Conservation (phyloP, 768 basidiomycete genomes). For the Sarcomyxa edulis region DNA sequence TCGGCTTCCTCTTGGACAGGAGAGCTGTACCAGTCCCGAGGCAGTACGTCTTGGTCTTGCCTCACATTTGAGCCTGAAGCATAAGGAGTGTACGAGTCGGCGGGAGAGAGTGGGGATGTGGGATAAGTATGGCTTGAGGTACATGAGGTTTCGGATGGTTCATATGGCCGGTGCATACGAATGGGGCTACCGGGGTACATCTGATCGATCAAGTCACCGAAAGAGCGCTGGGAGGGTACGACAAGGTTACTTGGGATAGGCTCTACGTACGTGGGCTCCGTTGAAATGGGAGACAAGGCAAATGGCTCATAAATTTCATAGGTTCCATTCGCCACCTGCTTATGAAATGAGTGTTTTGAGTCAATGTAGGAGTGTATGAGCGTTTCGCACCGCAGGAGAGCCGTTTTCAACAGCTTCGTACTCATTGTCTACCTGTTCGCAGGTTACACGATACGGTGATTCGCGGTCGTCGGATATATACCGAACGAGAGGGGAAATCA, state of each 20-base stretch:
- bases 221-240: conserved; percentile 7
- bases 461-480: too few species aligned
- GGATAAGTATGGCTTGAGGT: not conserved
- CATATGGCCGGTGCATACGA: conserved; percentile 1
- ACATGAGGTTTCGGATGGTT: not conserved
- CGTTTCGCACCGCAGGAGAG: not conserved
- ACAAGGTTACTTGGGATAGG: conserved; percentile 3
- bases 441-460: too few species aligned
- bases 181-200: not conserved
- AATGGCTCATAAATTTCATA: not conserved
- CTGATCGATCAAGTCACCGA: conserved; percentile 1
- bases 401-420: not conserved
- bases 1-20: not conserved
- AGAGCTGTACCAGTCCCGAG: not conserved
- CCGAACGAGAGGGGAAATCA: too few species aligned
- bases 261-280: not conserved
- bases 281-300: not conserved
- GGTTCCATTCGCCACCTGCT: not conserved
- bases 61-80: not conserved
- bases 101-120: not conserved
- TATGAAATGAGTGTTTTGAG: not conserved
- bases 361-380: not conserved
- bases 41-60: not conserved
- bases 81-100: not conserved
- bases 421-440: not conserved